Evolutionary conservation across 2,329 filamentous ascomycete genomes (phyloP).

Genomic region (Alternaria gaisen): DNA sequence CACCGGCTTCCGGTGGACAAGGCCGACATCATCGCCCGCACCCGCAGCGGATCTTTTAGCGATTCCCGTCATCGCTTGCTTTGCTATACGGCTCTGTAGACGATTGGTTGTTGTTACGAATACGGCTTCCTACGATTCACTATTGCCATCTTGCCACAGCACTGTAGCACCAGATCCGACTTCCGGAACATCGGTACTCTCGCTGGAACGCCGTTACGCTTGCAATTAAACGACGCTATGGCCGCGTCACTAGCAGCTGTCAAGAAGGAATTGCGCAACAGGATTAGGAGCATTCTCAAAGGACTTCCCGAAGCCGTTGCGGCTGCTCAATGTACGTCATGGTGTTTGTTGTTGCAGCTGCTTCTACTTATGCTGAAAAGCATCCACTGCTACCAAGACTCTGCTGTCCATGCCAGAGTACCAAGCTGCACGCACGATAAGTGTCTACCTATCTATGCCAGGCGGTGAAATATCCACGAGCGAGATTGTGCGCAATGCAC

Average conservation of each 20-base stretch:
- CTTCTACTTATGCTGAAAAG: constrained; percentile 56
- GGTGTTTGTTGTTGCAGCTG: background rate
- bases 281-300: constrained; percentile 73
- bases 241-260: constrained; percentile 67
- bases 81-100: background rate
- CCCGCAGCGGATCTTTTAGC: constrained; percentile 19
- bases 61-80: background rate
- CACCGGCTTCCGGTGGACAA: constrained; percentile 25
- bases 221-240: constrained; percentile 25
- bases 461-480: constrained; percentile 84
- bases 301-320: constrained; percentile 69
- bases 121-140: too few relatives aligned
- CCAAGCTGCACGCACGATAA: constrained; percentile 75
- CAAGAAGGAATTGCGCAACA: constrained; percentile 78
- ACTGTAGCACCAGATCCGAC: constrained; percentile 1
- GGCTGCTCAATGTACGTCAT: constrained; percentile 72
- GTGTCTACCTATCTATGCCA: constrained; percentile 94
- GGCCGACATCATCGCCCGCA: constrained; percentile 27
- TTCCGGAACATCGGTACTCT: constrained; percentile 5
- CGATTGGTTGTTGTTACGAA: background rate
- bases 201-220: constrained; percentile 27
- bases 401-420: constrained; percentile 78
- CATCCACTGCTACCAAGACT: constrained; percentile 69
- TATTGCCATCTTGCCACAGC: background rate
- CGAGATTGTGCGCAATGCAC: constrained; percentile 80